These are phyloP conservation scores for Arachnomyces sp. DNA, from an alignment of 2,329 filamentous ascomycete genomes.

Conservation along the genomic window DNA sequence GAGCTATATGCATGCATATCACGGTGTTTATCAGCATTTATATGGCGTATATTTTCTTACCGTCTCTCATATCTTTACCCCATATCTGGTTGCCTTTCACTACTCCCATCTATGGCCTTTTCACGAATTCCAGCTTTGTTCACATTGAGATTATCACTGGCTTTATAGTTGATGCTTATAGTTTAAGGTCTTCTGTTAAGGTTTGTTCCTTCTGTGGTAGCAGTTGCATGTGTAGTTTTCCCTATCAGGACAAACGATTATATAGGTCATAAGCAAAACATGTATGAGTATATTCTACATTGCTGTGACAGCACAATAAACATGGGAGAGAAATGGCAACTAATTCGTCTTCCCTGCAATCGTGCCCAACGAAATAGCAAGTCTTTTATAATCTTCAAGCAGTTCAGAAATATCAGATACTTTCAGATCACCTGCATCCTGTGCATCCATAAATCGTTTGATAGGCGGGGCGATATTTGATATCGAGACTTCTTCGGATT, in stretches of 20 bases:
- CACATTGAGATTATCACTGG: too few relatives aligned
- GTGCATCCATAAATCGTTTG: constrained; percentile 63
- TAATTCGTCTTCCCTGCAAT: constrained; percentile 1
- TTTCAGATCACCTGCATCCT: constrained; percentile 61
- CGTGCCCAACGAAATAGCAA: constrained; percentile 58
- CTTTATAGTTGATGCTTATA: too few relatives aligned
- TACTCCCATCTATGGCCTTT: too few relatives aligned
- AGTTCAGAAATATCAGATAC: constrained; percentile 66
- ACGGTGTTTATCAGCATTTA: not conserved
- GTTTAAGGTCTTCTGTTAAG: too few relatives aligned
- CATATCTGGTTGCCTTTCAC: too few relatives aligned
- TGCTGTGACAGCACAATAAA: too few relatives aligned
- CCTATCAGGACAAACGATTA: too few relatives aligned
- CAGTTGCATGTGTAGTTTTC: too few relatives aligned
- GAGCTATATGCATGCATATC: not conserved
- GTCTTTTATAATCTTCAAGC: constrained; percentile 63
- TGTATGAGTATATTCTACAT: too few relatives aligned
- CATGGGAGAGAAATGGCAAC: not conserved
- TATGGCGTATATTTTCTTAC: not conserved
- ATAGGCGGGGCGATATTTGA: constrained; percentile 49
- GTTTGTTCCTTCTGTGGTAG: too few relatives aligned
- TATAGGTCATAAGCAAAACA: too few relatives aligned
- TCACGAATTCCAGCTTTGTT: too few relatives aligned
- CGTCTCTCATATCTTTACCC: not conserved
- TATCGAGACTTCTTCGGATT: constrained; percentile 7